Percentiles rank a stretch among this genome's conserved stretches.
These are phyloP conservation scores for Aureobasidium sp. DNA, from an alignment of 2,329 filamentous ascomycete species.

Conservation along the genomic window DNA sequence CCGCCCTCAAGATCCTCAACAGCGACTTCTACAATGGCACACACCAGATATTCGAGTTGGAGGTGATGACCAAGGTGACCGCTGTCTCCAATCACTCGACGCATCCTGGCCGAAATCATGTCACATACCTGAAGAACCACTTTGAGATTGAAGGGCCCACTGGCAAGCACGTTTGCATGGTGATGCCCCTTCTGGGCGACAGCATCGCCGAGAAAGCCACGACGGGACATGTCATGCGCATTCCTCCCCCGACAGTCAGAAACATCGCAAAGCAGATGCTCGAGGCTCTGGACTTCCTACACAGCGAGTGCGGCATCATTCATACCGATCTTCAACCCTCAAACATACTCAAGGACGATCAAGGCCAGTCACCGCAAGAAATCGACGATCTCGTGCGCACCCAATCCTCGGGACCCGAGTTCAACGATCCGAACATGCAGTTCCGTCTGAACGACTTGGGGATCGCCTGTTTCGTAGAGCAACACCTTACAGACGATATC, in stretches of 20 bases:
- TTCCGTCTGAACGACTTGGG: constrained; percentile 25
- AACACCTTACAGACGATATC: constrained; percentile 22
- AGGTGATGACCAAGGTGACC: constrained; percentile 9
- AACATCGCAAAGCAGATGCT: constrained; percentile 20
- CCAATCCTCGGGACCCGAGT: constrained; percentile 7
- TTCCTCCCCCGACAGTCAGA: constrained; percentile 13
- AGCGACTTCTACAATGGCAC: constrained; percentile 14
- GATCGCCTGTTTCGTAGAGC: constrained; percentile 21
- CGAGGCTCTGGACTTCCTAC: constrained; percentile 18
- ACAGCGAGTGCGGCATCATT: constrained; percentile 18
- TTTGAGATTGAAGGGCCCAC: constrained; percentile 20
- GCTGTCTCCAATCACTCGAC: neutral
- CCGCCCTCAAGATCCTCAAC: constrained; percentile 17
- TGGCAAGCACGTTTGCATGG: constrained; percentile 19
- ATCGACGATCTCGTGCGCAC: constrained; percentile 13
- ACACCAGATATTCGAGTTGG: constrained; percentile 12
- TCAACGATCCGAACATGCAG: constrained; percentile 15
- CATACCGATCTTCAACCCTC: constrained; percentile 24
- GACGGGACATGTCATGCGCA: neutral
- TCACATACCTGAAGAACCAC: constrained; percentile 15
- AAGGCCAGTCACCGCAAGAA: constrained; percentile 7
- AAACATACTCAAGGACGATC: constrained; percentile 23
- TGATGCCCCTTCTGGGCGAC: constrained; percentile 17
- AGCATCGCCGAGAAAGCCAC: constrained; percentile 15
- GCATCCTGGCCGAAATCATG: constrained; percentile 7